These are phyloP conservation scores for Leccinum barrowsii DNA, from an alignment of 768 basidiomycete species.

Conservation along the genomic window DNA sequence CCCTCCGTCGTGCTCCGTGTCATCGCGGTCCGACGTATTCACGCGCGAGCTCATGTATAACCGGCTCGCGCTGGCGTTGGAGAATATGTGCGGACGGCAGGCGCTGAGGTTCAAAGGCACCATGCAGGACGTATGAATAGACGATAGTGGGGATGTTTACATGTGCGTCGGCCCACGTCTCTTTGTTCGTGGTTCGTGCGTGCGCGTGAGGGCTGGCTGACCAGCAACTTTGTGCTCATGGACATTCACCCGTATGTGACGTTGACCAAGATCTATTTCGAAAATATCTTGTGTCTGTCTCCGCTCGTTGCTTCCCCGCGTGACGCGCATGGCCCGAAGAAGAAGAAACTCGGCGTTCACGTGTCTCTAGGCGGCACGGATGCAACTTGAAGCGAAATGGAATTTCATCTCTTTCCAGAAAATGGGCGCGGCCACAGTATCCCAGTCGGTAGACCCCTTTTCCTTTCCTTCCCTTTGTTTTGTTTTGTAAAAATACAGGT, in stretches of 20 bases:
- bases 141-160: conserved; percentile 49
- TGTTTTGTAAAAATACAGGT: no score
- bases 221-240: conserved; percentile 32
- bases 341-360: conserved; percentile 56
- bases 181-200: no score
- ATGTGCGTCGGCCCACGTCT: conserved; percentile 35
- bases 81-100: no score
- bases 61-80: no score
- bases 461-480: no score
- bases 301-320: conserved; percentile 28
- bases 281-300: conserved; percentile 61
- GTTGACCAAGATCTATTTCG: conserved; percentile 63
- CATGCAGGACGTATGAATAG: conserved; percentile 54
- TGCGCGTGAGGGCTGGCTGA: no score
- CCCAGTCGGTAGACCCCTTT: no score
- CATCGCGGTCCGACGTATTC: neutral
- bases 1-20: conserved; percentile 4
- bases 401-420: no score
- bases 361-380: conserved; percentile 47
- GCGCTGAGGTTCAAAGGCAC: conserved; percentile 46
- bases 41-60: no score
- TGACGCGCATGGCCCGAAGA: conserved; percentile 15
- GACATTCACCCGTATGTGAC: conserved; percentile 69
- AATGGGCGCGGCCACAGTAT: no score
- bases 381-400: no score